Conservation (phyloP, 345 rosid genomes). For the Eucalyptus grandis region DNA sequence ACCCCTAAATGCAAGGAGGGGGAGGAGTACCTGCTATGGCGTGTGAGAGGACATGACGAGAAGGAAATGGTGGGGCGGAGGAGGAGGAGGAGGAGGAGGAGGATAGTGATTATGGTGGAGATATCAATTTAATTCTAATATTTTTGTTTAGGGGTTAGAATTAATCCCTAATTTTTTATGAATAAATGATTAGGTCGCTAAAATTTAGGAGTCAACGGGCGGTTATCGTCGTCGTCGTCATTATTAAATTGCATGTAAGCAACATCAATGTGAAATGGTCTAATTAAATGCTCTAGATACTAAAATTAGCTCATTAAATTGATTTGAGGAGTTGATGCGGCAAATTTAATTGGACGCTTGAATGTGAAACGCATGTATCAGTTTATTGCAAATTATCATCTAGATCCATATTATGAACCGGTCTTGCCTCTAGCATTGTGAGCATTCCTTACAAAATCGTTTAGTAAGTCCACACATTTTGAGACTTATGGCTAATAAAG, state of each 20-base stretch:
- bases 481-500: background rate
- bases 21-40: too few species aligned
- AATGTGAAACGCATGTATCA: background rate
- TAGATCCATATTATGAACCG: background rate
- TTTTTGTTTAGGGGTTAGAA: too few species aligned
- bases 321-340: background rate
- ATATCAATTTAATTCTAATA: too few species aligned
- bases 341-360: background rate
- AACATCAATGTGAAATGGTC: background rate
- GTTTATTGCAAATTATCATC: background rate
- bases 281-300: background rate
- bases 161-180: too few species aligned
- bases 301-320: background rate
- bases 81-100: too few species aligned
- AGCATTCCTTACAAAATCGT: background rate
- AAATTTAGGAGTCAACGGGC: too few species aligned
- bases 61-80: too few species aligned
- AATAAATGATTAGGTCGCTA: too few species aligned
- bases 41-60: too few species aligned
- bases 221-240: fast-evolving
- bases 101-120: too few species aligned
- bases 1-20: too few species aligned
- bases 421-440: background rate
- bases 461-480: background rate
- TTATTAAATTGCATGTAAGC: background rate